phyloP scores from a whole-genome alignment of 1,139 yeast species.

The Martiniozyma asiatica region DNA sequence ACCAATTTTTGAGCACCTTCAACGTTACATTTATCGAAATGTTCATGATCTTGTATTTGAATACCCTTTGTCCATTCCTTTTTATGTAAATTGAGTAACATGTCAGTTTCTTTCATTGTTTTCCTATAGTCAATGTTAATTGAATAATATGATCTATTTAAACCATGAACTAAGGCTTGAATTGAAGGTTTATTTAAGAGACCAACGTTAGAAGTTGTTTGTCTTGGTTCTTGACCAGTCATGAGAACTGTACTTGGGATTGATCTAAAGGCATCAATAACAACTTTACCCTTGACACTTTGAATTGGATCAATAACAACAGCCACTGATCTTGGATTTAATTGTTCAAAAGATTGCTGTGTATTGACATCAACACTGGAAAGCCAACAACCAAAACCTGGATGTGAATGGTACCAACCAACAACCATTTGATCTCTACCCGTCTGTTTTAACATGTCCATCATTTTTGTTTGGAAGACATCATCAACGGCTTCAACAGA shows the following conservation, averaged over 20 bases:
- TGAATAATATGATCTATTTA: slow-evolving; percentile 94
- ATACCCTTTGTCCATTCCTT: slow-evolving; percentile 95
- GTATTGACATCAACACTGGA: slow-evolving; percentile 96
- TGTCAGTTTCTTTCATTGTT: slow-evolving; percentile 84
- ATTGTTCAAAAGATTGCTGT: slow-evolving; percentile 93
- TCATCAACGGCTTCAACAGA: slow-evolving; percentile 99
- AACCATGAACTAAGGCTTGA: slow-evolving; percentile 93
- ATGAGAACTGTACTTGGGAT: slow-evolving; percentile 80
- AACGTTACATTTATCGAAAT: slow-evolving; percentile 57
- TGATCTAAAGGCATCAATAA: slow-evolving; percentile 94
- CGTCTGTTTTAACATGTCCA: slow-evolving; percentile 98
- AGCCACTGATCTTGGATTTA: slow-evolving; percentile 91
- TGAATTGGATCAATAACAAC: slow-evolving; percentile 97
- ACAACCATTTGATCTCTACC: slow-evolving; percentile 98
- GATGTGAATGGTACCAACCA: slow-evolving; percentile 99
- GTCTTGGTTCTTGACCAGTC: slow-evolving; percentile 93
- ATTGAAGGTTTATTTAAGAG: slow-evolving; percentile 95
- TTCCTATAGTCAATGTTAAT: slow-evolving; percentile 90
- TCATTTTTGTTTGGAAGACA: slow-evolving; percentile 97
- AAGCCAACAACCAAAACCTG: slow-evolving; percentile 99
- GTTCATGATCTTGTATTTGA: slow-evolving; percentile 60
- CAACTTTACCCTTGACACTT: slow-evolving; percentile 97
- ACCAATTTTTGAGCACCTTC: slow-evolving; percentile 73
- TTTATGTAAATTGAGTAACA: slow-evolving; percentile 90
- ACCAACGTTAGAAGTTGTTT: slow-evolving; percentile 92